These are phyloP conservation scores for Ceratobasidium papillatum DNA, from an alignment of 1,284 basidiomycete species.

Conservation along the genomic window DNA sequence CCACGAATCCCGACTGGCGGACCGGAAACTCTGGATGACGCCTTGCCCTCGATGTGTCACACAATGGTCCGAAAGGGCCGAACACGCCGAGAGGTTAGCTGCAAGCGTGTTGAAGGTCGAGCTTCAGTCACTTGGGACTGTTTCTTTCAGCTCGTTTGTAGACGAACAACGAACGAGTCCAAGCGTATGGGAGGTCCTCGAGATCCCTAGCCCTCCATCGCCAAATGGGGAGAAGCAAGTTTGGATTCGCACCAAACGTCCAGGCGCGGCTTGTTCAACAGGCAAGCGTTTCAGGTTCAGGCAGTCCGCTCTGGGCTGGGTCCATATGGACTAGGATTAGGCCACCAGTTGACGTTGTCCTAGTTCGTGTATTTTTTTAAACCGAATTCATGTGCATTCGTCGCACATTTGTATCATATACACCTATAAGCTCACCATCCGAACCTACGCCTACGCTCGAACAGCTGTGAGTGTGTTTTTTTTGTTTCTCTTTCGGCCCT, in stretches of 20 bases:
- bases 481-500: too few relatives aligned
- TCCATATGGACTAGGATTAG: background rate
- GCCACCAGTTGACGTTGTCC: too few relatives aligned
- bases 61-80: background rate
- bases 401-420: background rate
- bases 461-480: too few relatives aligned
- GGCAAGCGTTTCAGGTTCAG: background rate
- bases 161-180: background rate
- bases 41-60: background rate
- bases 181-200: background rate
- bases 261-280: background rate
- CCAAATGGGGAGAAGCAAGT: background rate
- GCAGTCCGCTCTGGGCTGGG: background rate
- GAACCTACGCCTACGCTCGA: too few relatives aligned
- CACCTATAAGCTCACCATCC: too few relatives aligned
- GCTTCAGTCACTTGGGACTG: background rate
- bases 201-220: background rate
- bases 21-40: background rate
- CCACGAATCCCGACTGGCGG: background rate
- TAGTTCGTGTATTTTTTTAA: background rate
- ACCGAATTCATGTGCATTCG: background rate
- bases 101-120: background rate
- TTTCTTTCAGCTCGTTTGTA: conserved; percentile 16
- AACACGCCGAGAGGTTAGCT: conserved; percentile 9
- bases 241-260: background rate